Conservation (phyloP, 768 basidiomycete genomes). For the Leccinum disarticulatum region DNA sequence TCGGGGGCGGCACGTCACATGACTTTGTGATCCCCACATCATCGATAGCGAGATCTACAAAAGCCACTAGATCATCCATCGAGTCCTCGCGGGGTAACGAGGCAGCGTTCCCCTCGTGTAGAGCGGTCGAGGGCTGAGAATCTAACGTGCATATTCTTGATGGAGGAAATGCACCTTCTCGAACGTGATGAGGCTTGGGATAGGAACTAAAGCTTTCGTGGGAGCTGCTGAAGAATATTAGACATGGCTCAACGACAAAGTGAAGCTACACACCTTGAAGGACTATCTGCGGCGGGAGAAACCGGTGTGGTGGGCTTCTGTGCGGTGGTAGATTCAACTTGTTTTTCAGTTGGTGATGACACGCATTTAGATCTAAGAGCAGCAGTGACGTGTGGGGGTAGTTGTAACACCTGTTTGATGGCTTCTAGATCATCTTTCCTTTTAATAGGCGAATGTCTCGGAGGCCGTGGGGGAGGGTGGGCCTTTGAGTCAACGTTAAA, state of each 20-base stretch:
- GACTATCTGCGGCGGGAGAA: constrained; percentile 7
- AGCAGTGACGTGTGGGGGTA: constrained; percentile 54
- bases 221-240: constrained; percentile 12
- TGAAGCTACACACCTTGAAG: constrained; percentile 19
- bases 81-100: constrained; percentile 30
- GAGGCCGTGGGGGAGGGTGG: constrained; percentile 59
- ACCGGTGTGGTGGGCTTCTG: constrained; percentile 16
- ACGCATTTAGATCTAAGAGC: constrained; percentile 33
- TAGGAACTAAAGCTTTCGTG: constrained; percentile 25
- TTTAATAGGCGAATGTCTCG: constrained; percentile 57
- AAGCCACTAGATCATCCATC: constrained; percentile 39
- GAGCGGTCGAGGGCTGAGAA: constrained; percentile 15
- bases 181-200: constrained; percentile 32
- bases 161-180: constrained; percentile 70
- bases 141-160: constrained; percentile 35
- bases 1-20: constrained; percentile 37
- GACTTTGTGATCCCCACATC: constrained; percentile 37
- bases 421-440: constrained; percentile 51
- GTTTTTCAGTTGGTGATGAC: constrained; percentile 19
- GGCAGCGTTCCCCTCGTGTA: constrained; percentile 18
- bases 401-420: constrained; percentile 58
- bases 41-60: constrained; percentile 39
- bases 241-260: neutral
- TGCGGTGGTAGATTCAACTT: constrained; percentile 28
- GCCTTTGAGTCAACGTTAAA: constrained; percentile 48